Evolutionary conservation across 805 yeast species (phyloP).

Genomic region (Zygoascus ofunaensis): DNA sequence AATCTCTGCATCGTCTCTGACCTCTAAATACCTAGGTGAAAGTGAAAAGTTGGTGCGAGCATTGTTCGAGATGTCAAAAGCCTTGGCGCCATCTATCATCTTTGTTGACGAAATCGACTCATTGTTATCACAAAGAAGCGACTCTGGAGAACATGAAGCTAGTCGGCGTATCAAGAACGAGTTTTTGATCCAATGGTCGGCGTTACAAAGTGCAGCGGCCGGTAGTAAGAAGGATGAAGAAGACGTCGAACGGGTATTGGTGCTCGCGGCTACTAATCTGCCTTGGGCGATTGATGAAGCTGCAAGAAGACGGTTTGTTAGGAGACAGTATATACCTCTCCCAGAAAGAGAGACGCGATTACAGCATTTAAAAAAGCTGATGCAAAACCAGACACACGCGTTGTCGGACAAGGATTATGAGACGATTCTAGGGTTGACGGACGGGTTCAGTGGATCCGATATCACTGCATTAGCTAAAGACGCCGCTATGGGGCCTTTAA

Average conservation of each 20-base stretch:
- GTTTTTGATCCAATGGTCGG: conserved; percentile 91
- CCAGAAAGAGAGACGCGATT: conserved; percentile 81
- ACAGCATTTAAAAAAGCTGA: conserved; percentile 57
- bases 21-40: conserved; percentile 79
- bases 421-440: conserved; percentile 54
- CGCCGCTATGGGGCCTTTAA: conserved; percentile 95
- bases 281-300: conserved; percentile 99
- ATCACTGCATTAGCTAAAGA: conserved; percentile 90
- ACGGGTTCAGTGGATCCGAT: conserved; percentile 88
- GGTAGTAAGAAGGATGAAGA: conserved; percentile 48
- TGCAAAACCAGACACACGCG: conserved; percentile 64
- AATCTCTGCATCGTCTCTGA: conserved; percentile 80
- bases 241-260: conserved; percentile 60
- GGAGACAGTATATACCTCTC: conserved; percentile 86
- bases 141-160: conserved; percentile 74
- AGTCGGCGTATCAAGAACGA: conserved; percentile 86
- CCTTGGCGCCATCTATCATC: conserved; percentile 83
- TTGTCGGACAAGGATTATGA: conserved; percentile 55
- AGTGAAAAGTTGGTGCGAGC: conserved; percentile 90
- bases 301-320: conserved; percentile 84
- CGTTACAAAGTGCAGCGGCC: conserved; percentile 78
- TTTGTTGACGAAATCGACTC: conserved; percentile 97
- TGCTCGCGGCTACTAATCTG: conserved; percentile 87
- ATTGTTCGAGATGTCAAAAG: conserved; percentile 72
- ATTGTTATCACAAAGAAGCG: conserved; percentile 69